Evolutionary conservation across 164 flowering plant species (phyloP).

Genomic region (Brasenia schreberi): DNA sequence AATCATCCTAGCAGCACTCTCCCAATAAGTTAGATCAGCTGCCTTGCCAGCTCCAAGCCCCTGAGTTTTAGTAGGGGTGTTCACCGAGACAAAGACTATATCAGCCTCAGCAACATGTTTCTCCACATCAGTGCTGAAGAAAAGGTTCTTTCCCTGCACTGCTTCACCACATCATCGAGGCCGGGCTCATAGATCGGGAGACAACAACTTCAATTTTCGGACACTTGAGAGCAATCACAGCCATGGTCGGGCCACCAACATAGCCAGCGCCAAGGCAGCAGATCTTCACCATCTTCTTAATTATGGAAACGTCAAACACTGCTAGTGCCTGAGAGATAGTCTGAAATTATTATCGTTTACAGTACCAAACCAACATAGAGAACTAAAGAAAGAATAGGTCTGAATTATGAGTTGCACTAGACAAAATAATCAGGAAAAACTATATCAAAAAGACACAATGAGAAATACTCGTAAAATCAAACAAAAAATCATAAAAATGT

Average conservation of each 20-base stretch:
- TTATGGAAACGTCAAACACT: neutral
- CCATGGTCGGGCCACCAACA: conserved; percentile 97
- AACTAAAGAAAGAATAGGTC: too few relatives aligned
- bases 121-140: conserved; percentile 91
- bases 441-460: neutral
- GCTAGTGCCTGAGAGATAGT: neutral
- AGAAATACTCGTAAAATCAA: neutral
- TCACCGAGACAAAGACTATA: conserved; percentile 79
- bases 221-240: conserved; percentile 83
- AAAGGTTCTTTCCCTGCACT: conserved; percentile 73
- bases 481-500: too few relatives aligned
- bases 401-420: too few relatives aligned
- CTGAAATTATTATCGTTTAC: neutral
- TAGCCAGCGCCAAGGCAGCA: conserved; percentile 96
- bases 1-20: conserved; percentile 90
- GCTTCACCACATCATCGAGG: conserved; percentile 76
- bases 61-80: conserved; percentile 77
- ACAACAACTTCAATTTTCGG: conserved; percentile 73
- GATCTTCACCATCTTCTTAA: conserved; percentile 20
- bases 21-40: conserved; percentile 91
- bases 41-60: conserved; percentile 98
- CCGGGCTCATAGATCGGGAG: conserved; percentile 93
- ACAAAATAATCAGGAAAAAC: neutral
- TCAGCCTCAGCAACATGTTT: conserved; percentile 76
- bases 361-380: too few relatives aligned